Conservation (phyloP, 2,329 filamentous ascomycete species). For the Fusarium aywerte region DNA sequence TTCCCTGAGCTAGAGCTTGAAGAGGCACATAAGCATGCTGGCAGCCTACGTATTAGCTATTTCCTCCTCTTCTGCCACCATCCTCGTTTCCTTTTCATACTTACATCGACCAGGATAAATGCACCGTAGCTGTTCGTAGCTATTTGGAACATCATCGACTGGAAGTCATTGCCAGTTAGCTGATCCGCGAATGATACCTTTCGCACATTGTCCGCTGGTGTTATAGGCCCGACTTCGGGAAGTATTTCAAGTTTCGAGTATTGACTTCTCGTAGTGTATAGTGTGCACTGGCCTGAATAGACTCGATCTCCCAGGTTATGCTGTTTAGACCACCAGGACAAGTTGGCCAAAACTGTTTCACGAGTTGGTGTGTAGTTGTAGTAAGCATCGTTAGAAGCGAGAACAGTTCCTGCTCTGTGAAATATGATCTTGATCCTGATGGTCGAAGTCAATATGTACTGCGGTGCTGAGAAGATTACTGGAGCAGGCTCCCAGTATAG, state of each 20-base stretch:
- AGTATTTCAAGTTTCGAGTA: conserved; percentile 18
- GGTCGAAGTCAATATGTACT: not conserved
- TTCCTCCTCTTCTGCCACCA: not conserved
- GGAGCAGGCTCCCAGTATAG: not conserved
- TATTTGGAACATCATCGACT: conserved; percentile 37
- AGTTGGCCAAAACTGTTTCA: conserved; percentile 25
- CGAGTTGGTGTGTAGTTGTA: conserved; percentile 29
- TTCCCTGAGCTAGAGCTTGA: conserved; percentile 6
- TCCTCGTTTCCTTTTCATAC: not conserved
- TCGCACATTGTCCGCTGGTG: conserved; percentile 44
- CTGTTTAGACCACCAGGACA: conserved; percentile 24
- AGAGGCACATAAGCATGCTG: conserved; percentile 18
- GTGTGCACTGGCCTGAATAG: conserved; percentile 23
- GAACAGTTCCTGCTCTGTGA: conserved; percentile 30
- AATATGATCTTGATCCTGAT: conserved; percentile 38
- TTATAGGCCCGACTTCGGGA: conserved; percentile 17
- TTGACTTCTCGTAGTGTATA: conserved; percentile 28
- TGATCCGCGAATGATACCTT: conserved; percentile 46
- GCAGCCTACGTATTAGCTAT: not conserved
- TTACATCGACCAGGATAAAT: conserved; percentile 44
- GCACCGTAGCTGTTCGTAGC: conserved; percentile 22
- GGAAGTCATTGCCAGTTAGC: conserved; percentile 42
- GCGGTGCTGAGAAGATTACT: not conserved
- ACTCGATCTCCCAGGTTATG: conserved; percentile 30
- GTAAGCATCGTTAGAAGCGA: conserved; percentile 24